A percentile compares a stretch with the other conserved stretches of the same genome.
Evolutionary conservation across 768 basidiomycete species (phyloP).

Genomic region (Tephrocybe sp.): DNA sequence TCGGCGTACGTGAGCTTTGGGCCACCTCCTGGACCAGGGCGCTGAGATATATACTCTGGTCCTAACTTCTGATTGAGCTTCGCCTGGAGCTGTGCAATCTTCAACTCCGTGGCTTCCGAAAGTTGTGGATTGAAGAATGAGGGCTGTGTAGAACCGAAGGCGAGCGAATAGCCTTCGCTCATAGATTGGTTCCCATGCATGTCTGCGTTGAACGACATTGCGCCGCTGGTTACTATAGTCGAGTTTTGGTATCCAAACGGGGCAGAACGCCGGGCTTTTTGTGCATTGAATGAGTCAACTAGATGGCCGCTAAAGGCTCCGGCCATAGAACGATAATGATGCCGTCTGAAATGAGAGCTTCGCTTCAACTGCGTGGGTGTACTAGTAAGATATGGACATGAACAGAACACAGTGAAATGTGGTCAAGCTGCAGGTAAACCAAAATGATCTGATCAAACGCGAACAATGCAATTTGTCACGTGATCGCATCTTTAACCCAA

Average conservation of each 20-base stretch:
- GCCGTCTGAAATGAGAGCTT: not conserved
- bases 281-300: conserved; percentile 42
- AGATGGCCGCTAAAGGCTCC: conserved; percentile 60
- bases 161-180: conserved; percentile 21
- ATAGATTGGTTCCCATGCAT: conserved; percentile 47
- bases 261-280: conserved; percentile 18
- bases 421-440: too few relatives aligned
- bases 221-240: conserved; percentile 44
- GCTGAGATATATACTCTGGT: conserved; percentile 88
- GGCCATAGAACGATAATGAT: conserved; percentile 45
- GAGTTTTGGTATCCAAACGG: conserved; percentile 20
- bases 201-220: conserved; percentile 58
- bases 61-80: conserved; percentile 88
- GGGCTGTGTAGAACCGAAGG: conserved; percentile 29
- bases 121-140: conserved; percentile 33
- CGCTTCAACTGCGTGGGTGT: not conserved
- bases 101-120: conserved; percentile 60
- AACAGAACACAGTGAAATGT: not conserved
- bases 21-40: conserved; percentile 85
- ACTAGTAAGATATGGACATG: not conserved
- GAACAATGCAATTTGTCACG: too few relatives aligned
- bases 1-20: conserved; percentile 91
- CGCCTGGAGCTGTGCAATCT: conserved; percentile 71
- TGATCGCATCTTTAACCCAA: too few relatives aligned
- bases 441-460: too few relatives aligned